Conservation (phyloP, 75 land plant species). For the Gnetum montanum region DNA sequence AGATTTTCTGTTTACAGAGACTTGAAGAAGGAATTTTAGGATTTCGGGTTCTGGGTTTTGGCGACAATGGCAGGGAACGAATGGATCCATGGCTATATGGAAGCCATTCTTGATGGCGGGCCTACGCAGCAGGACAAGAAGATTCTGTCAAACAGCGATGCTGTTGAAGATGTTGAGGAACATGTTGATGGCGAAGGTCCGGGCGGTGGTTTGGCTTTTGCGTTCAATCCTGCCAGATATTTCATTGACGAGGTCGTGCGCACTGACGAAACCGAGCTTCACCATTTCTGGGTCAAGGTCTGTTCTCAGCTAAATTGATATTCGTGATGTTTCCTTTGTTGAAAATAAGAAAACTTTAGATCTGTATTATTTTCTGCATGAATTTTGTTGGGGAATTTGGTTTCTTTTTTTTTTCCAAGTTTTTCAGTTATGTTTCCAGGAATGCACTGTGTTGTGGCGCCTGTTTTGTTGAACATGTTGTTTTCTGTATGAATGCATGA, state of each 20-base stretch:
- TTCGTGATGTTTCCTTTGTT: not conserved
- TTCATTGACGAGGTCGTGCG: slow-evolving; percentile 82
- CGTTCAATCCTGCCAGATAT: slow-evolving; percentile 63
- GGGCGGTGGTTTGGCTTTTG: slow-evolving; percentile 39
- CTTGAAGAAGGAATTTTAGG: too few relatives aligned
- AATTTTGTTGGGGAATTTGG: not conserved
- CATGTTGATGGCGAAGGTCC: slow-evolving; percentile 6
- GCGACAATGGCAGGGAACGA: slow-evolving; percentile 69
- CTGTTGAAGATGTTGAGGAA: not conserved
- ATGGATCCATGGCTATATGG: slow-evolving; percentile 92
- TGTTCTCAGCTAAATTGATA: not conserved
- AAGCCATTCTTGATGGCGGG: slow-evolving; percentile 71
- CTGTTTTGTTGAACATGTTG: too few relatives aligned
- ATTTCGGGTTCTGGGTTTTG: too few relatives aligned
- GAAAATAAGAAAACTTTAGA: not conserved
- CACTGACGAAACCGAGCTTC: slow-evolving; percentile 77
- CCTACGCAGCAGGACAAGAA: not conserved
- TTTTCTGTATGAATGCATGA: too few relatives aligned
- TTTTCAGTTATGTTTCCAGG: too few relatives aligned
- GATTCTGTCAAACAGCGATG: not conserved
- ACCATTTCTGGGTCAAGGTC: slow-evolving; percentile 74
- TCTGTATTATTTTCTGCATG: not conserved
- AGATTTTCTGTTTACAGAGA: too few relatives aligned
- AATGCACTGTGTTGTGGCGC: too few relatives aligned
- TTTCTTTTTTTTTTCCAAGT: too few relatives aligned